A percentile compares a stretch with the other conserved stretches of the same genome.
phyloP scores from a whole-genome alignment of 2,329 filamentous ascomycete species.

The Epichloe scottii region DNA sequence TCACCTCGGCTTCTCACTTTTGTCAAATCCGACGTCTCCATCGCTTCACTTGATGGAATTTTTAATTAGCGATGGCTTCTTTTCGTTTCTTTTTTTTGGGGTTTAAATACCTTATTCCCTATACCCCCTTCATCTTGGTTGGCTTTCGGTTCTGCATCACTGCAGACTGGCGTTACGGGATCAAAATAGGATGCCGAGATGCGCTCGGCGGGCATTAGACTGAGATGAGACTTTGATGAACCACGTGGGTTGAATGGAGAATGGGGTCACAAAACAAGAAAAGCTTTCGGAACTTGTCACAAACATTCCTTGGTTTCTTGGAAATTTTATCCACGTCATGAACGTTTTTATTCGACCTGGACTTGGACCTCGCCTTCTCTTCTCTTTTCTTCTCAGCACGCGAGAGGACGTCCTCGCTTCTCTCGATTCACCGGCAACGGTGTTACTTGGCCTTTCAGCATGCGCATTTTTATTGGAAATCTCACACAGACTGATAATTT shows the following conservation, averaged over 20 bases:
- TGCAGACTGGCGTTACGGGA: background rate
- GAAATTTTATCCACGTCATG: too few relatives aligned
- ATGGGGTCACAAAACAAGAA: background rate
- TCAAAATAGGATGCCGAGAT: background rate
- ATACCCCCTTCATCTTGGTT: background rate
- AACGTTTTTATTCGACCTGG: too few relatives aligned
- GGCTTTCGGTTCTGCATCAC: background rate
- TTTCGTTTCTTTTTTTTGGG: background rate
- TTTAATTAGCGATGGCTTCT: background rate
- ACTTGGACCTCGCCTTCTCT: background rate
- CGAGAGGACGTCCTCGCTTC: background rate
- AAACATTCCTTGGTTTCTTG: too few relatives aligned
- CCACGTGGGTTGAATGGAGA: background rate
- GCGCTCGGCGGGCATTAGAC: background rate
- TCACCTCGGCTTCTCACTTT: constrained; percentile 2
- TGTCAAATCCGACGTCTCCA: background rate
- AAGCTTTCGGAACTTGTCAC: background rate
- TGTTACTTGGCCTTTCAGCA: background rate
- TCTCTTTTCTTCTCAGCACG: background rate
- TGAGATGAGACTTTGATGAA: background rate
- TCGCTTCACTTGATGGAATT: background rate
- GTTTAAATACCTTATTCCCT: background rate
- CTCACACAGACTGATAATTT: background rate
- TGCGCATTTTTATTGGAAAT: background rate
- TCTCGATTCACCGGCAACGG: background rate